Base-by-base conservation (phyloP, 179 eudicot species). In the Spinacia oleracea region DNA sequence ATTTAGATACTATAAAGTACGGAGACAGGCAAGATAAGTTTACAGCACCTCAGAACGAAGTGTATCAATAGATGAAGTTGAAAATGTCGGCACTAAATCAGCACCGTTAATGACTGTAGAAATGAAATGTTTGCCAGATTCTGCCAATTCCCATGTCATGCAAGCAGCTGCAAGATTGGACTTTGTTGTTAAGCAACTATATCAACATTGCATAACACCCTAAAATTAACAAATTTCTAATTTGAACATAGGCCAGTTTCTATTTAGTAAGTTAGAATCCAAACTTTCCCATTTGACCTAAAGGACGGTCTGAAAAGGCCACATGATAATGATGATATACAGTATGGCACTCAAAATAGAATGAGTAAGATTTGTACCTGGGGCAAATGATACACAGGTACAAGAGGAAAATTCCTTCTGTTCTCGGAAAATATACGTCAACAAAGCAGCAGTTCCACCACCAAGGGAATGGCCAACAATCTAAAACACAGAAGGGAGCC, bases 101-200 rank as follows among this genome's bases (percentile, higher is more conserved):
- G 98, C 91, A 53, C 97, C 97, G 72, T 95, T 95, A 72, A 95
- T 88, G 75, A 95, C 82, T 73, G 98, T 89, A 58, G 97, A 87
- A 59, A 95, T 89, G 83, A 95, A 95, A 76, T 91, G 91, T 77
- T 90, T 88, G 69, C 98, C 98, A 65, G 98, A 95, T 84, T 95
- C 98, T 10, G 98, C 98, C 81, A 95, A 87, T 73, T 93, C 97
- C 98, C 97, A 93, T 29, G 98, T 95, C 98, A 95, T 91, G 81
- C 98, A 93, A 72, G 98, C 98, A 86, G 98, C 98, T 95, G 91
- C 79, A 89, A 81, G 80, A 74, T 76, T 55, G 53, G 38, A 73
- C 70, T 56, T 34, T 45, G 51, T 35, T 23, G 73, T 71, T 55
- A 75, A 62, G 65, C 60, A 70, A 45, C 73, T 34, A 64, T 50